Base-by-base conservation (phyloP, 345 rosid genomes). In the Murraya paniculata region DNA sequence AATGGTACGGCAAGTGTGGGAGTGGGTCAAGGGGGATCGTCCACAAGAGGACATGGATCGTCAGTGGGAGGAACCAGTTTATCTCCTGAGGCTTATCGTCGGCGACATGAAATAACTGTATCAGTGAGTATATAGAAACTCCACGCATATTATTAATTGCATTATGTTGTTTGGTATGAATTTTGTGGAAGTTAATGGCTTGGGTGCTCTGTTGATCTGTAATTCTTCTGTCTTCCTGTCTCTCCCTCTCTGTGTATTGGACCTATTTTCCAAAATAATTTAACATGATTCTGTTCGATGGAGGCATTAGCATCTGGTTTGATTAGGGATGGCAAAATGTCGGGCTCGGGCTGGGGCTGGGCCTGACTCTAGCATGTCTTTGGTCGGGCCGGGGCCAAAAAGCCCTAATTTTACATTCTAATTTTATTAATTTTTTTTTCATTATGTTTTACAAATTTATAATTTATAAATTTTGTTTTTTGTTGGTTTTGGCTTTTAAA, bases 21-120 rank as follows among this genome's bases (percentile, higher is more conserved):
- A 30, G 68, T 73, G 74, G 91, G 83, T 30, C 65, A 80, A 77
- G 88, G 76, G 45, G 86, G 77, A 61, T 80, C 85, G 11, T 79
- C 88, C 77, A 56, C 85, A 65, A 83, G 85, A 82, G 91, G 78
- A 74, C 72, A 79, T 76, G 92, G 83, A 79, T 48, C 85, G 38
- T 76, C 85, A 77, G 79, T 83, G 59, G 88, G 88, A 2, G 94
- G 80, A 70, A 79, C 55, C 80, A 76, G 80, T 73, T 30, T 91
- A 18, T 86, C 97, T 69, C 80, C 88, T 0, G 98, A 92, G 77
- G 97, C 90, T 77, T 95, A 94, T 79, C 86, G 91, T 39, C 88
- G 85, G 72, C 88, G 82, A 50, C 98, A 95, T 89, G 99, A 95
- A 83, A 94, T 94, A 79, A 84, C 93, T 41, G 92, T 92, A 62